Percentiles rank a stretch among this genome's conserved stretches.
These are phyloP conservation scores for Boletus patriciae DNA, from an alignment of 768 basidiomycete species.

Conservation along the genomic window DNA sequence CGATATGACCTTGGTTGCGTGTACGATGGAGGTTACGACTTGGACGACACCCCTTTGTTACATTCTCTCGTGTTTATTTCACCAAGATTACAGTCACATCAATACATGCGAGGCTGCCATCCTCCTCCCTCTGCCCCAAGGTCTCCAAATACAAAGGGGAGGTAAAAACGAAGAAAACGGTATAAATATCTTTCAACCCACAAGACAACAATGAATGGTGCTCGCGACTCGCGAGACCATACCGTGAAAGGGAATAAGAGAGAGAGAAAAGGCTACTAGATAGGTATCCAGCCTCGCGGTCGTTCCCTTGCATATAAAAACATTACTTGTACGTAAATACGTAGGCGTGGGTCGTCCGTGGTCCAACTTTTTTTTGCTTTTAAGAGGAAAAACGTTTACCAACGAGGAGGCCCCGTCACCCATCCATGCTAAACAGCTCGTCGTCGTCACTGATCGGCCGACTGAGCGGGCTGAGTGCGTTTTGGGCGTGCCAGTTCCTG, in stretches of 20 bases:
- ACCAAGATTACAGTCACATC: constrained; percentile 23
- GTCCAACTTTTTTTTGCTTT: constrained; percentile 6
- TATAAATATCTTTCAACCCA: constrained; percentile 27
- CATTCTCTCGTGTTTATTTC: constrained; percentile 5
- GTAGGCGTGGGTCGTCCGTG: constrained; percentile 15
- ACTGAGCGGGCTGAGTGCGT: constrained; percentile 59
- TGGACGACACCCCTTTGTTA: neutral
- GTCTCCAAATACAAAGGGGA: constrained; percentile 13
- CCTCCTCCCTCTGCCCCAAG: constrained; percentile 12
- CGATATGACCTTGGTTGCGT: neutral
- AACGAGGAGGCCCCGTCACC: too few species aligned
- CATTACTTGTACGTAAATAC: constrained; percentile 33
- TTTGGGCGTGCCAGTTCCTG: constrained; percentile 39
- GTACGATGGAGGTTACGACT: neutral
- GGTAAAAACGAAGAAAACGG: constrained; percentile 15
- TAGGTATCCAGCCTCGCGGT: constrained; percentile 32
- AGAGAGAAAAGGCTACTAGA: constrained; percentile 26
- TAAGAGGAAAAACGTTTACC: too few species aligned
- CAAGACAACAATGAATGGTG: constrained; percentile 6
- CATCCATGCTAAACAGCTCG: constrained; percentile 73
- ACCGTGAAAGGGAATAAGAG: constrained; percentile 6
- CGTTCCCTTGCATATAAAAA: constrained; percentile 25
- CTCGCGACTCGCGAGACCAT: constrained; percentile 8
- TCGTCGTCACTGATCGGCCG: constrained; percentile 62
- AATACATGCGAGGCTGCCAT: constrained; percentile 24